Base-by-base conservation (phyloP, 352 stramenopile species). In the Phytophthora sansomeana region DNA sequence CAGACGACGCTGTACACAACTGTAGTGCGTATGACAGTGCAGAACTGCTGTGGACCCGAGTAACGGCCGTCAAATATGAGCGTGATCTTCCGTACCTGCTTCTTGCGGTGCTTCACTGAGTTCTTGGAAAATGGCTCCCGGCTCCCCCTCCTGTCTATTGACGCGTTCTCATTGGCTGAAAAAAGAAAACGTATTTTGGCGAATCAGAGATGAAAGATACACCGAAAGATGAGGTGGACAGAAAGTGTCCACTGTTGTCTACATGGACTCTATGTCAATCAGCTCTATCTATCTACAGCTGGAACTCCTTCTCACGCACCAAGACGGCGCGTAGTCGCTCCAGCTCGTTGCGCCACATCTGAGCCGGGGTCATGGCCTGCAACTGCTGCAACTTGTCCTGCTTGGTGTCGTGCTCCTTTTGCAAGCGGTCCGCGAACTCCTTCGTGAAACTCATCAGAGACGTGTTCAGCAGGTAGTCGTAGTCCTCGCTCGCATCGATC, bases 381-480 rank as follows among this genome's bases (percentile, higher is more conserved):
- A 99, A 81, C 53, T 86, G 75, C 38, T 90, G 75, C n/a, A 99
- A 83, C 58, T 94, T 92, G 8, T 76, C 57, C 24, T 89, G 82
- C 83, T 98, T 98, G 30, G 80, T 80, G 57, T 90, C 82, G 50
- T 97, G 90, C 71, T 99, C 86, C 38, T 77, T 85, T 60, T 96
- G 83, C 41, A 99, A 79, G 38, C 97, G 85, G 41, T 98, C 84
- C 5, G 94, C 87, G 61, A 97, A 92, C 75, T 99, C 97, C 51
- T 96, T 92, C 5, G 97, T 99, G 48, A 99, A 96, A 65, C 85
- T 98, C 93, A 98, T 98, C 56, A 99, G 89, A 62, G 98, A 98
- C 84, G 98, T 99, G 55, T 93, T 97, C 28, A 99, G 87, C 48
- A 99, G 82, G 72, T 99, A 99, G 69, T 99, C 97, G 55, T 97